phyloP scores from a whole-genome alignment of 176 grass and related monocot species.

The Aegilops speltoides region DNA sequence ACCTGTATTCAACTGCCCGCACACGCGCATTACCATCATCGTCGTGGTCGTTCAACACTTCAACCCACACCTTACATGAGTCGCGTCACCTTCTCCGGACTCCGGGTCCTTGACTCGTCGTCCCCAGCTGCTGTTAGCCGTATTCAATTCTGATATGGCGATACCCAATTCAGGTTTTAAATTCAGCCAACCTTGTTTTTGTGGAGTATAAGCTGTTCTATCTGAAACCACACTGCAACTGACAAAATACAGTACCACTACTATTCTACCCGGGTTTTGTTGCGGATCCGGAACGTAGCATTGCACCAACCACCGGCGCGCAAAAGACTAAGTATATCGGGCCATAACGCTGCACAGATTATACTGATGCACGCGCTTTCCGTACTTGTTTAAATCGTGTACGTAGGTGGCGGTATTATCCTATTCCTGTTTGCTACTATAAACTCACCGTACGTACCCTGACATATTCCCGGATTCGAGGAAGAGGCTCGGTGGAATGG shows the following conservation, averaged over 20 bases:
- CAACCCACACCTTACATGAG: too few species aligned
- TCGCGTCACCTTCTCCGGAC: not conserved
- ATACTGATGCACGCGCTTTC: not conserved
- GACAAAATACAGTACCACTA: too few species aligned
- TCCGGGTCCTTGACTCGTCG: not conserved
- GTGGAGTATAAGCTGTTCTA: too few species aligned
- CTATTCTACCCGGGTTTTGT: not conserved
- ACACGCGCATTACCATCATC: too few species aligned
- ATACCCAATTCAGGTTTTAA: too few species aligned
- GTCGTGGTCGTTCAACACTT: too few species aligned
- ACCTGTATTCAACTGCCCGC: too few species aligned
- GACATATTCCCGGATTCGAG: conserved; percentile 2
- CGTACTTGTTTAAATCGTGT: not conserved
- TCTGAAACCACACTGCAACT: too few species aligned
- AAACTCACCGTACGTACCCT: not conserved
- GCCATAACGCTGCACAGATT: not conserved
- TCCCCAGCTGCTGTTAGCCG: too few species aligned
- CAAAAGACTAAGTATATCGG: not conserved
- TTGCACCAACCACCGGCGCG: not conserved
- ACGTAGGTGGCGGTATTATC: not conserved
- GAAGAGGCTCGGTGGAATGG: not conserved
- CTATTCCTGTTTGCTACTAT: not conserved
- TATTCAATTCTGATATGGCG: too few species aligned
- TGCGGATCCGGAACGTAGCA: not conserved
- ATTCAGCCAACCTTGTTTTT: too few species aligned